Evolutionary conservation across 2,329 filamentous ascomycete species (phyloP), one percentile per base, ranked within the genome.

Genomic region (Verticillium klebahnii): DNA sequence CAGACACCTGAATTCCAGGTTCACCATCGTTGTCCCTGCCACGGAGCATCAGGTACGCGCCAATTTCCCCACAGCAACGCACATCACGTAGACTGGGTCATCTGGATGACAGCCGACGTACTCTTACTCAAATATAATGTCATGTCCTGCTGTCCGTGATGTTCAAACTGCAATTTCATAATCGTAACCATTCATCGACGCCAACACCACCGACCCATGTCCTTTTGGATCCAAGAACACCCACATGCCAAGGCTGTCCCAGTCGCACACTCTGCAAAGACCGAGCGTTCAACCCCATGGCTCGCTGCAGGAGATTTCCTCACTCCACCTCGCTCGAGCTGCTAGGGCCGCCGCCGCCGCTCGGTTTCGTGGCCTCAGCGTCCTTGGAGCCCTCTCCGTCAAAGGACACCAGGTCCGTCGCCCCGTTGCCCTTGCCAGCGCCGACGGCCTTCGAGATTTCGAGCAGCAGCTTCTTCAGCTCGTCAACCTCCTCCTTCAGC

Each of bases 401-500:
- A n/a, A 58, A 58, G 6, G 25, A 29, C 3, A 65, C 61, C 5
- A 65, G 34, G 50, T 58, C 60, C n/a, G 37, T 32, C 12, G 60
- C 19, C n/a, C 19, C 58, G 14, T 58, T 60, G 14, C 55, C 63
- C 14, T 57, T 62, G 6, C 29, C 61, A 12, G 56, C 62, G 8
- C 62, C 63, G 8, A 71, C 58, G 23, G 66, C 63, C 39, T 68
- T 68, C 1, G 66, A 63, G 57, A 75, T 58, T 17, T 70, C 63
- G 15, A 69, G 66, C 59, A 87, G 63, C 71, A 86, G 69, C 3
- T 71, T 68, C 72, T 83, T 87, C 64, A 90, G 72, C 67, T 85
- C 79, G 14, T 82, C 78, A 9, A 89, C 78, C 69, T 90, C 88
- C 8, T 74, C 76, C 60, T 82, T 81, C 66, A 89, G 75, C 71